Conservation (phyloP, 2,329 filamentous ascomycete species). For the Seiridium cupressi region DNA sequence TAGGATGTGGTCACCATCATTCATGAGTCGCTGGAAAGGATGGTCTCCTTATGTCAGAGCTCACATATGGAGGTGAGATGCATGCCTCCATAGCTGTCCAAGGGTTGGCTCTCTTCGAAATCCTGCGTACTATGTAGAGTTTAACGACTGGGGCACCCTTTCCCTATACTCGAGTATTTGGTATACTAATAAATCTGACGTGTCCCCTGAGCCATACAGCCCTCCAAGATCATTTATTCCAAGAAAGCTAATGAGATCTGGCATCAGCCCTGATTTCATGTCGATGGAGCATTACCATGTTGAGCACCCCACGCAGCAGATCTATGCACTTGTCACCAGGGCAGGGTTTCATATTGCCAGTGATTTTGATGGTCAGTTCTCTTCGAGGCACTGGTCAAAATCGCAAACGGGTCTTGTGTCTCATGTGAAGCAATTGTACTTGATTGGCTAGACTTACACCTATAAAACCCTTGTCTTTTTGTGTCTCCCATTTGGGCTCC, state of each 20-base stretch:
- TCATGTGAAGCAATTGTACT: not conserved
- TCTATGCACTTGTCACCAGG: not conserved
- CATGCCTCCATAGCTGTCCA: too few relatives aligned
- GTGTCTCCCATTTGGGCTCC: not conserved
- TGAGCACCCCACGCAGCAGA: not conserved
- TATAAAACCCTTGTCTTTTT: not conserved
- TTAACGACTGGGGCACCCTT: too few relatives aligned
- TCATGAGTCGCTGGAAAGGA: too few relatives aligned
- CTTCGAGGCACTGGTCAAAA: not conserved
- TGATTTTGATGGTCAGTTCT: not conserved
- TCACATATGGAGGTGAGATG: too few relatives aligned
- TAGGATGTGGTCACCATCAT: not conserved
- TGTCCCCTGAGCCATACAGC: not conserved
- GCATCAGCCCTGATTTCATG: not conserved
- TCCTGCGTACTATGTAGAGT: too few relatives aligned
- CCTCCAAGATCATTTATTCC: not conserved
- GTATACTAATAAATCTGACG: not conserved
- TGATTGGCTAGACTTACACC: not conserved
- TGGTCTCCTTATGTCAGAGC: too few relatives aligned
- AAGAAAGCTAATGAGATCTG: not conserved
- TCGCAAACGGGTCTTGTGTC: slow-evolving; percentile 3
- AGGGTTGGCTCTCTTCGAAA: too few relatives aligned
- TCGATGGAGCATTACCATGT: slow-evolving; percentile 2
- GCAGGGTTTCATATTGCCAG: slow-evolving; percentile 3
- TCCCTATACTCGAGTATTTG: too few relatives aligned